phyloP scores from a whole-genome alignment of 768 basidiomycete species.

The Rhodotorula graminis region DNA sequence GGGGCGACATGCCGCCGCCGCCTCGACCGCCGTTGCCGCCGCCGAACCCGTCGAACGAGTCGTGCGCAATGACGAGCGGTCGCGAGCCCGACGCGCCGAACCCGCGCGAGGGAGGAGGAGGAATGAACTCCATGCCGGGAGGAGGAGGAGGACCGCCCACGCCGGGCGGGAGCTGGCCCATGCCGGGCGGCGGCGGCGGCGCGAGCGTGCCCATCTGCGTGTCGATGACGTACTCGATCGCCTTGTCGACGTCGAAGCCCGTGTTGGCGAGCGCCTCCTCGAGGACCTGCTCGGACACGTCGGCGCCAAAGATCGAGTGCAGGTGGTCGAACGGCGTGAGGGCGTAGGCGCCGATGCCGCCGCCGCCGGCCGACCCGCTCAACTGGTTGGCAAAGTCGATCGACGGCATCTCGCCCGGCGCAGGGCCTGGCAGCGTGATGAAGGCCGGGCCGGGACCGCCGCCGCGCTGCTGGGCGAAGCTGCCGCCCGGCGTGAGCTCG shows the following conservation, averaged over 20 bases:
- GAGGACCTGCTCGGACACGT: constrained; percentile 80
- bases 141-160: constrained; percentile 35
- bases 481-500: constrained; percentile 3
- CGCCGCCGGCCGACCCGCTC: constrained; percentile 9
- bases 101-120: constrained; percentile 1
- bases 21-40: constrained; percentile 36
- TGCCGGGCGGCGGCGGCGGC: constrained; percentile 46
- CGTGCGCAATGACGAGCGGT: constrained; percentile 41
- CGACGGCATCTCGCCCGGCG: constrained; percentile 32
- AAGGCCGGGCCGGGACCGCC: constrained; percentile 24
- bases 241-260: constrained; percentile 89
- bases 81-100: constrained; percentile 32
- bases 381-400: constrained; percentile 39
- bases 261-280: constrained; percentile 85
- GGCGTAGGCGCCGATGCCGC: constrained; percentile 39
- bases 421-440: constrained; percentile 31
- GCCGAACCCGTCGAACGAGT: constrained; percentile 42
- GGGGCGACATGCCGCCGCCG: constrained; percentile 5
- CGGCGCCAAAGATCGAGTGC: constrained; percentile 83
- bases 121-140: constrained; percentile 33
- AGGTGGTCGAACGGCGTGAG: constrained; percentile 99
- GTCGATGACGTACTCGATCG: constrained; percentile 92
- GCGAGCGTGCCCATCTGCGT: constrained; percentile 49
- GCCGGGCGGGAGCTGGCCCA: constrained; percentile 43
- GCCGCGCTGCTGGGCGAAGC: constrained; percentile 5